Percentiles rank a stretch among this genome's conserved stretches.
Conservation (phyloP, 371 early-diverging fungal genomes). For the Batkoa obscura region DNA sequence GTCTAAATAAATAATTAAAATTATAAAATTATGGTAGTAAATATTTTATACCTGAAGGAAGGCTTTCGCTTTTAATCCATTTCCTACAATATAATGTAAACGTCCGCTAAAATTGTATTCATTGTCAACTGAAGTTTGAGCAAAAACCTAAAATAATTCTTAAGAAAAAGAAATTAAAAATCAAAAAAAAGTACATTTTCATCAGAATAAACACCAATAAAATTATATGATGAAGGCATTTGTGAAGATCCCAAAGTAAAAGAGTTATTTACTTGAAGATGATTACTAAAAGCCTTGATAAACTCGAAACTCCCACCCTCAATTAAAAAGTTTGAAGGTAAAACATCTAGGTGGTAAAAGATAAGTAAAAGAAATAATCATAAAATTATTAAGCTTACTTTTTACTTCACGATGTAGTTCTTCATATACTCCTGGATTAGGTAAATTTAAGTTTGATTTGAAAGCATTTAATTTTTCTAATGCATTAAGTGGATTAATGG, state of each 20-base stretch:
- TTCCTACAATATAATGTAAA: constrained; percentile 40
- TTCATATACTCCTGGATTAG: constrained; percentile 78
- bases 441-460: constrained; percentile 41
- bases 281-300: constrained; percentile 68
- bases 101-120: constrained; percentile 58
- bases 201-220: constrained; percentile 26
- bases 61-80: constrained; percentile 42
- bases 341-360: constrained; percentile 31
- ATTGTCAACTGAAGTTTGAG: constrained; percentile 86
- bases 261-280: constrained; percentile 86
- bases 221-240: constrained; percentile 74
- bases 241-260: constrained; percentile 72
- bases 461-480: constrained; percentile 27
- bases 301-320: constrained; percentile 92
- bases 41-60: constrained; percentile 62
- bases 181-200: constrained; percentile 14
- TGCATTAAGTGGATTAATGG: background rate
- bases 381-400: constrained; percentile 25
- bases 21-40: too few relatives aligned
- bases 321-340: constrained; percentile 63
- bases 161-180: background rate
- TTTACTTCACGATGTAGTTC: constrained; percentile 67
- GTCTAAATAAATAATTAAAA: background rate
- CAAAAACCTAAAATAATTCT: constrained; percentile 24
- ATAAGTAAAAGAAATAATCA: background rate